A percentile compares a stretch with the other conserved stretches of the same genome.
Evolutionary conservation across 1,139 yeast genomes (phyloP).

Genomic region (Geotrichum candidum): DNA sequence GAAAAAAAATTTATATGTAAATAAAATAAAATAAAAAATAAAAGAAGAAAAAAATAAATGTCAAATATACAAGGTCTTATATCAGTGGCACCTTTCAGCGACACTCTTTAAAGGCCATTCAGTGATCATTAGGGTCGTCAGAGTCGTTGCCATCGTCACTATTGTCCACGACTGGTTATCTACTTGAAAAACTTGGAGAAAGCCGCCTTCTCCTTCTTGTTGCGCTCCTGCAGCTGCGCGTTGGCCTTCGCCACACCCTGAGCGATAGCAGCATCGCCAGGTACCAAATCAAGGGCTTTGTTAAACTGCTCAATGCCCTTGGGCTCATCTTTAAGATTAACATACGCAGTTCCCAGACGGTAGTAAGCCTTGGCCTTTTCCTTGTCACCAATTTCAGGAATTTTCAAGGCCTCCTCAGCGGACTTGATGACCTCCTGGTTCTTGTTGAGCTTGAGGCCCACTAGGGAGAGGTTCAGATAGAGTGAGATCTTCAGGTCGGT

Average conservation of each 20-base stretch:
- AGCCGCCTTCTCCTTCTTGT: conserved; percentile 74
- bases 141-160: not conserved
- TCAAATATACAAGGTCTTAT: not conserved
- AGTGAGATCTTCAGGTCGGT: conserved; percentile 56
- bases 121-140: not conserved
- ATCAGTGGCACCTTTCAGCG: not conserved
- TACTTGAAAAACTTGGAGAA: conserved; percentile 62
- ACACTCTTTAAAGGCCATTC: not conserved
- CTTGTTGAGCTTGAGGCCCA: conserved; percentile 59
- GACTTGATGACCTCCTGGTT: conserved; percentile 53
- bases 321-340: conserved; percentile 59
- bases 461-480: conserved; percentile 67
- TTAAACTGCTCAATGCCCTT: conserved; percentile 60
- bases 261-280: conserved; percentile 65
- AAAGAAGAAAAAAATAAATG: not conserved
- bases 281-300: conserved; percentile 58
- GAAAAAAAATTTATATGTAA: not conserved
- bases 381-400: conserved; percentile 55
- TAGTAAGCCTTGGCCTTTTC: conserved; percentile 79
- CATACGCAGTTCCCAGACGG: conserved; percentile 71
- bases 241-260: conserved; percentile 63
- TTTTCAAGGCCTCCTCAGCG: conserved; percentile 61
- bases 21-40: no score
- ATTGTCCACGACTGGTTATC: not conserved
- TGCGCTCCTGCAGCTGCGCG: conserved; percentile 46